phyloP scores from a whole-genome alignment of 1,139 yeast genomes.

The Meyerozyma sp. region DNA sequence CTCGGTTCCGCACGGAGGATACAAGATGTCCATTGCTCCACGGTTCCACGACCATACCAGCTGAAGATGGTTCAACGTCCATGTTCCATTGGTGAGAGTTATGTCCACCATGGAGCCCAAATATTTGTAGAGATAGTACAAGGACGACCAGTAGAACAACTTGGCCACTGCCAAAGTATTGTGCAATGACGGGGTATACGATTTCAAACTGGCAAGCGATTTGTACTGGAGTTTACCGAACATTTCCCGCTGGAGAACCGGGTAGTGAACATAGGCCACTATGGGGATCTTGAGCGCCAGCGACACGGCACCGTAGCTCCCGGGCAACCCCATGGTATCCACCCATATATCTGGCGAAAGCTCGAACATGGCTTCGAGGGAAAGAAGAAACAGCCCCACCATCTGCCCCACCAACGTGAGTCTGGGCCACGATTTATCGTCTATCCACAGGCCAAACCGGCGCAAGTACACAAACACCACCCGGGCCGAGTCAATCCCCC shows the following conservation, averaged over 20 bases:
- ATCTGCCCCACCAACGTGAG: constrained; percentile 87
- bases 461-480: constrained; percentile 68
- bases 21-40: constrained; percentile 44
- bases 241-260: constrained; percentile 88
- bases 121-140: constrained; percentile 57
- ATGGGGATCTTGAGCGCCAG: constrained; percentile 63
- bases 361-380: constrained; percentile 64
- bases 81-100: constrained; percentile 77
- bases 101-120: constrained; percentile 65
- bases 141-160: constrained; percentile 63
- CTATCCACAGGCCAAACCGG: constrained; percentile 55
- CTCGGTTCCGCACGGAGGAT: constrained; percentile 85
- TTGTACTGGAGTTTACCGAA: constrained; percentile 46
- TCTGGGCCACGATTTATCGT: constrained; percentile 68
- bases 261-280: constrained; percentile 87
- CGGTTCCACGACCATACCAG: constrained; percentile 50
- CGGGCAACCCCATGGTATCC: constrained; percentile 94
- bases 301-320: constrained; percentile 62
- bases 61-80: constrained; percentile 78
- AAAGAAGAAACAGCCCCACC: constrained; percentile 64
- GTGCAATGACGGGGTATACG: constrained; percentile 6
- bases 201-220: constrained; percentile 14
- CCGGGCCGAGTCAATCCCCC: constrained; percentile 42
- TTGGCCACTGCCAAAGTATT: constrained; percentile 36
- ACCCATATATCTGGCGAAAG: constrained; percentile 87